Conservation (phyloP, 2,329 filamentous ascomycete genomes). For the Coccinonectria pachysandricola region DNA sequence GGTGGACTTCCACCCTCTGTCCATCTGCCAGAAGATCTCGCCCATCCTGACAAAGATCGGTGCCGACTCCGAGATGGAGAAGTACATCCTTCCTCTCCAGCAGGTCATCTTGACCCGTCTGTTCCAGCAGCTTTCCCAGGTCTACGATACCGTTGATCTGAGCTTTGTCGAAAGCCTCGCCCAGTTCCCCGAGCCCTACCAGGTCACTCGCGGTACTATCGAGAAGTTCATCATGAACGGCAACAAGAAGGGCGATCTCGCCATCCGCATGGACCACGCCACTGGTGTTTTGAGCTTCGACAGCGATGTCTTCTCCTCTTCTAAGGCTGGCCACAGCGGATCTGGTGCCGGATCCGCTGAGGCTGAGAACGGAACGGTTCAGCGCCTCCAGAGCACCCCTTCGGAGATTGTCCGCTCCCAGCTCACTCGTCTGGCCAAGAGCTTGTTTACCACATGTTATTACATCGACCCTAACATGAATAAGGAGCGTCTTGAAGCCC, state of each 20-base stretch:
- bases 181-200: conserved; percentile 92
- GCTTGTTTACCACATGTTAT: conserved; percentile 86
- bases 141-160: conserved; percentile 96
- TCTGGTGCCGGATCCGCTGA: conserved; percentile 81
- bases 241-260: conserved; percentile 98
- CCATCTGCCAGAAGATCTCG: conserved; percentile 98
- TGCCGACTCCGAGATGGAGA: conserved; percentile 88
- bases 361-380: conserved; percentile 71
- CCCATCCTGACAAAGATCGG: conserved; percentile 92
- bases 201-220: conserved; percentile 80
- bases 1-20: conserved; percentile 97
- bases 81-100: conserved; percentile 90
- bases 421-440: conserved; percentile 81
- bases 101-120: conserved; percentile 97
- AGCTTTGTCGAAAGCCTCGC: conserved; percentile 88
- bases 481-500: conserved; percentile 67
- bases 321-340: conserved; percentile 81
- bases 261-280: conserved; percentile 92
- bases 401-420: conserved; percentile 96
- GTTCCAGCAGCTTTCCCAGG: conserved; percentile 97
- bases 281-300: conserved; percentile 95
- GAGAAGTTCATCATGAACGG: conserved; percentile 99
- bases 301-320: conserved; percentile 94
- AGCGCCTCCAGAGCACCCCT: conserved; percentile 93
- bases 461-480: conserved; percentile 90